phyloP scores from a whole-genome alignment of 2,329 filamentous ascomycete genomes.

The Pyrenophora tritici-repentis region DNA sequence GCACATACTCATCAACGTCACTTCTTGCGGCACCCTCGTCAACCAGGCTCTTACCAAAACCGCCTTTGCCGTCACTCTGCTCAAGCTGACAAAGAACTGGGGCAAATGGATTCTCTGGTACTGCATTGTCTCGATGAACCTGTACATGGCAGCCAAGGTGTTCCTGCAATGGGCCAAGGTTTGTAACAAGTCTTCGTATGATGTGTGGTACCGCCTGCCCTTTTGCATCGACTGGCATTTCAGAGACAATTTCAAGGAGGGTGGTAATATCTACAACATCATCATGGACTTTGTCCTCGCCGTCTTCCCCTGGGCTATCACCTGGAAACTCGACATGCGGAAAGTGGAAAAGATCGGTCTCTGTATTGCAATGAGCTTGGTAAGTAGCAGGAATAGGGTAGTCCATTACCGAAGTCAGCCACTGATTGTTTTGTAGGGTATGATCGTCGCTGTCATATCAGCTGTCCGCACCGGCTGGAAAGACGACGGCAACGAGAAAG shows the following conservation, averaged over 20 bases:
- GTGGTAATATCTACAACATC: conserved; percentile 60
- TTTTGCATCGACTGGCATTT: conserved; percentile 51
- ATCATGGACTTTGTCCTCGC: conserved; percentile 61
- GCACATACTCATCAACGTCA: conserved; percentile 58
- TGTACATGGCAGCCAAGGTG: conserved; percentile 55
- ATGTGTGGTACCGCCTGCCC: conserved; percentile 56
- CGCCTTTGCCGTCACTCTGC: conserved; percentile 48
- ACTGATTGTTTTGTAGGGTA: conserved; percentile 37
- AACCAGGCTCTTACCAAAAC: conserved; percentile 47
- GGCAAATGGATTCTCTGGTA: conserved; percentile 55
- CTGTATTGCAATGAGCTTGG: conserved; percentile 57
- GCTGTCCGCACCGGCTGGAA: conserved; percentile 58
- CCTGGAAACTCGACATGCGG: conserved; percentile 56
- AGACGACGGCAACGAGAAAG: conserved; percentile 54
- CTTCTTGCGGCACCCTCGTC: conserved; percentile 47
- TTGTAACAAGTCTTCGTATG: conserved; percentile 51
- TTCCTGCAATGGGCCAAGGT: conserved; percentile 58
- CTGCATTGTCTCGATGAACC: conserved; percentile 57
- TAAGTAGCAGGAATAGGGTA: conserved; percentile 8
- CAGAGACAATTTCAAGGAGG: conserved; percentile 55
- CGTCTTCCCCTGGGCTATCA: conserved; percentile 57
- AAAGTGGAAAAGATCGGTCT: conserved; percentile 57
- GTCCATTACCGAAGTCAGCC: not conserved
- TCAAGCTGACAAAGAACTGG: conserved; percentile 53
- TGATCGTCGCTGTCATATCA: conserved; percentile 56